These are phyloP conservation scores for Rossbeevera mucosa DNA, from an alignment of 768 basidiomycete species.

Conservation along the genomic window DNA sequence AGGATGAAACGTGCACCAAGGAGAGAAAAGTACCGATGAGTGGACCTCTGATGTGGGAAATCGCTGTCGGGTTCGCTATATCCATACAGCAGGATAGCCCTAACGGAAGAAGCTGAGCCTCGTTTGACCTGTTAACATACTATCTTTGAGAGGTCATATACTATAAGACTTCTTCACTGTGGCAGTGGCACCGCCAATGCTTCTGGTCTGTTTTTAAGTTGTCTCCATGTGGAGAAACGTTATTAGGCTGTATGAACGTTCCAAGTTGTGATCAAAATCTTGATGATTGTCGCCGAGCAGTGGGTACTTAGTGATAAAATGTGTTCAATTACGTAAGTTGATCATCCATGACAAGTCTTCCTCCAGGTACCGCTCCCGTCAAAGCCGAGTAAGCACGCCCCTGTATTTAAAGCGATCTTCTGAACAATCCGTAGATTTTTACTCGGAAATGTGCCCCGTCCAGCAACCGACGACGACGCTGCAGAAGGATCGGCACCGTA, in stretches of 20 bases:
- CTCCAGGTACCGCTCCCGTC: constrained; percentile 48
- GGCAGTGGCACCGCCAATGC: too few relatives aligned
- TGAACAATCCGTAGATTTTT: constrained; percentile 37
- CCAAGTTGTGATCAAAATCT: not conserved
- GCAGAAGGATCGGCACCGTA: constrained; percentile 56
- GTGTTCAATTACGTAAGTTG: too few relatives aligned
- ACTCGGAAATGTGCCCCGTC: constrained; percentile 24
- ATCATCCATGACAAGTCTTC: constrained; percentile 9
- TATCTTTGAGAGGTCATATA: not conserved
- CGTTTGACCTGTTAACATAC: not conserved
- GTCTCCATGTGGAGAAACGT: too few relatives aligned
- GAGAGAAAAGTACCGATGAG: constrained; percentile 25
- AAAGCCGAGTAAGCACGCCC: constrained; percentile 43
- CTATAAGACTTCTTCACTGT: not conserved
- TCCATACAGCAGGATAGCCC: not conserved
- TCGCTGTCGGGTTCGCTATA: not conserved
- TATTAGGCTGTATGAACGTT: not conserved
- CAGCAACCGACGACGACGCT: constrained; percentile 49
- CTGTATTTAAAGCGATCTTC: not conserved
- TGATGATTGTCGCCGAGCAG: not conserved
- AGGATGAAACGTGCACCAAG: constrained; percentile 1
- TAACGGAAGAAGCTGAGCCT: not conserved
- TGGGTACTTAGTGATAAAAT: too few relatives aligned
- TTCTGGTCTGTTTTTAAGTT: too few relatives aligned
- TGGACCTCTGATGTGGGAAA: constrained; percentile 20